Percentiles rank a stretch among this genome's conserved stretches.
These are phyloP conservation scores for Hypomontagnella submonticulosa DNA, from an alignment of 495 filamentous ascomycete genomes.

Conservation along the genomic window DNA sequence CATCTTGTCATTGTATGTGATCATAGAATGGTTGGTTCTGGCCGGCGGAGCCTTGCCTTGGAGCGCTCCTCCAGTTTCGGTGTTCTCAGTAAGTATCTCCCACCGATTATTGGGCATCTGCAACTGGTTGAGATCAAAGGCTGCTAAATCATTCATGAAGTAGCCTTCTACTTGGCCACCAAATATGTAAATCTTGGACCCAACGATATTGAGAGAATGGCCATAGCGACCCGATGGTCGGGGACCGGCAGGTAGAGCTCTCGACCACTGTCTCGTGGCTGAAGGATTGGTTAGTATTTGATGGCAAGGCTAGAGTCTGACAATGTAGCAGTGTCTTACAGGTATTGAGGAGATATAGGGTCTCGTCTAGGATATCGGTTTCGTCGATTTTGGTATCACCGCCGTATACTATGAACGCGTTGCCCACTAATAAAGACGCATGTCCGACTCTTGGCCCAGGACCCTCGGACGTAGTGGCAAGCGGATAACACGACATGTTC, in stretches of 20 bases:
- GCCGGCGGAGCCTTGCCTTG: slow-evolving; percentile 82
- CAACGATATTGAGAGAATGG: slow-evolving; percentile 94
- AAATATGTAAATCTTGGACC: slow-evolving; percentile 96
- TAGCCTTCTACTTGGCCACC: slow-evolving; percentile 96
- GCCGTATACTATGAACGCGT: slow-evolving; percentile 99
- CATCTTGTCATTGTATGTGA: slow-evolving; percentile 92
- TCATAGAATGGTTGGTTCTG: slow-evolving; percentile 92
- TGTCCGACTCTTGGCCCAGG: slow-evolving; percentile 97
- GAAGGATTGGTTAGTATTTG: slow-evolving; percentile 40
- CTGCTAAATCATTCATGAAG: slow-evolving; percentile 98
- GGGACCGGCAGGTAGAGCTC: slow-evolving; percentile 83
- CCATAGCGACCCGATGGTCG: slow-evolving; percentile 93
- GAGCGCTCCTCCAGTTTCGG: slow-evolving; percentile 72
- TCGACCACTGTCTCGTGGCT: slow-evolving; percentile 98
- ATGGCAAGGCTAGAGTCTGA: slow-evolving; percentile 26
- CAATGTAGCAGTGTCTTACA: slow-evolving; percentile 68
- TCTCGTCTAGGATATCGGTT: slow-evolving; percentile 89
- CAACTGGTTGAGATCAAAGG: slow-evolving; percentile 94
- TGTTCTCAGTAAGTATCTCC: slow-evolving; percentile 87
- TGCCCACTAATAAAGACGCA: slow-evolving; percentile 92
- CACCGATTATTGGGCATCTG: slow-evolving; percentile 89
- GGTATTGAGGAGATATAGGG: slow-evolving; percentile 95
- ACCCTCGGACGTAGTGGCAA: slow-evolving; percentile 90
- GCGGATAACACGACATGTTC: slow-evolving; percentile 89
- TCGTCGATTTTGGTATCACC: slow-evolving; percentile 98